Evolutionary conservation across 805 yeast genomes (phyloP).

Genomic region (Schizosaccharomyces octosporus): DNA sequence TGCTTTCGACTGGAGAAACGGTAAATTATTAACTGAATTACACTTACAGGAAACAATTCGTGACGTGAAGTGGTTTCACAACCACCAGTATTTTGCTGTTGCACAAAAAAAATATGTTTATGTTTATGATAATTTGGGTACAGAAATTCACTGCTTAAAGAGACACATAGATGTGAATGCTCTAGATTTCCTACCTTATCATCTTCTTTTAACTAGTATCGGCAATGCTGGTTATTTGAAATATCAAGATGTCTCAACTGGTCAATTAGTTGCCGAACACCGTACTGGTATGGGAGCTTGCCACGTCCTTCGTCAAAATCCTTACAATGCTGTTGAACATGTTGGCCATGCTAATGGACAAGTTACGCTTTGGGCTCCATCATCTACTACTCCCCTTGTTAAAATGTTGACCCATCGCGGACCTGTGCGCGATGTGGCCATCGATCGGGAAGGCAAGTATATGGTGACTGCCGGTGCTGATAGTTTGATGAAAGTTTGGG

Average conservation of each 20-base stretch:
- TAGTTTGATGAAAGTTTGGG: conserved; percentile 72
- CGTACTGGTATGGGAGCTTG: conserved; percentile 83
- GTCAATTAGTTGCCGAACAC: conserved; percentile 56
- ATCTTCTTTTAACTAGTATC: conserved; percentile 62
- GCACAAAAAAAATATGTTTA: conserved; percentile 90
- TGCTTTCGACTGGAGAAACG: conserved; percentile 83
- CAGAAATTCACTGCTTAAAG: conserved; percentile 73
- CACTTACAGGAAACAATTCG: conserved; percentile 71
- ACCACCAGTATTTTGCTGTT: conserved; percentile 81
- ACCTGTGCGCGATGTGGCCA: conserved; percentile 60
- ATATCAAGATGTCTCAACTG: conserved; percentile 90
- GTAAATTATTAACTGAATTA: conserved; percentile 56
- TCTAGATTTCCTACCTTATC: conserved; percentile 79
- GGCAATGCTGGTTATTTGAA: conserved; percentile 75
- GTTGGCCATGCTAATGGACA: conserved; percentile 84
- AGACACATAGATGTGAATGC: conserved; percentile 70
- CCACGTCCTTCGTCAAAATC: conserved; percentile 66
- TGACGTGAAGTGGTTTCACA: conserved; percentile 74
- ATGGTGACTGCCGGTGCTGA: conserved; percentile 89
- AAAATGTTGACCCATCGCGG: conserved; percentile 65
- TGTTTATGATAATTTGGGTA: conserved; percentile 74
- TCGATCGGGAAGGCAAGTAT: conserved; percentile 77
- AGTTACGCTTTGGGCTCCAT: conserved; percentile 83
- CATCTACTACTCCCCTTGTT: conserved; percentile 60
- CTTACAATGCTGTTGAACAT: conserved; percentile 87